A percentile compares a stretch with the other conserved stretches of the same genome.
Conservation (phyloP, 73 alveolate genomes). For the Stentor coeruleus region DNA sequence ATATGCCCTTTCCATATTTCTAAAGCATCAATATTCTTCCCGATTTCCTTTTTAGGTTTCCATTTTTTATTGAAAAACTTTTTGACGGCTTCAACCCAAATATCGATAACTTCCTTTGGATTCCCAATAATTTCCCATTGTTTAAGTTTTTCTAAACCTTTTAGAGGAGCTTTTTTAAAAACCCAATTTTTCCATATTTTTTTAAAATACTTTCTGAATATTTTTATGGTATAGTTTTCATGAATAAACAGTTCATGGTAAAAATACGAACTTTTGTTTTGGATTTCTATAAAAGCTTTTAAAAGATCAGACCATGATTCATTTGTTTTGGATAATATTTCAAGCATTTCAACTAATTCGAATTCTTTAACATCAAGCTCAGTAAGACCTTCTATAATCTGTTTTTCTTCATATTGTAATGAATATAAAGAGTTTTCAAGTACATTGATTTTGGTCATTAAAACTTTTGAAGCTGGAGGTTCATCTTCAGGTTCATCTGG, state of each 20-base stretch:
- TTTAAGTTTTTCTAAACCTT: neutral
- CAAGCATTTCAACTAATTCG: neutral
- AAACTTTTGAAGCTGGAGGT: neutral
- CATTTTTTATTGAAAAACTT: neutral
- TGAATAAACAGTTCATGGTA: neutral
- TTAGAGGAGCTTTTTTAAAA: neutral
- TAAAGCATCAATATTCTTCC: neutral
- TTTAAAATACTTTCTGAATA: neutral
- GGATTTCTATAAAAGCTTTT: neutral
- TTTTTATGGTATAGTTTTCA: neutral
- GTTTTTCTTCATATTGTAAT: slow-evolving; percentile 16
- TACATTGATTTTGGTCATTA: neutral
- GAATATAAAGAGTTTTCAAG: neutral
- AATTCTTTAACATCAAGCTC: neutral
- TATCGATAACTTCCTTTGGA: neutral
- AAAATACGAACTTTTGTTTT: neutral
- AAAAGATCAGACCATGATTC: neutral
- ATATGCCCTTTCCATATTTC: slow-evolving; percentile 4
- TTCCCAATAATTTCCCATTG: neutral
- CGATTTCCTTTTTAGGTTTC: neutral
- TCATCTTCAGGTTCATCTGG: neutral
- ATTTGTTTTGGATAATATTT: neutral
- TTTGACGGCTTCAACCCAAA: neutral
- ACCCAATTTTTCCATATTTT: neutral
- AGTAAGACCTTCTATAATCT: neutral